Conservation (phyloP, 129 eudicot genomes). For the Silybum marianum region DNA sequence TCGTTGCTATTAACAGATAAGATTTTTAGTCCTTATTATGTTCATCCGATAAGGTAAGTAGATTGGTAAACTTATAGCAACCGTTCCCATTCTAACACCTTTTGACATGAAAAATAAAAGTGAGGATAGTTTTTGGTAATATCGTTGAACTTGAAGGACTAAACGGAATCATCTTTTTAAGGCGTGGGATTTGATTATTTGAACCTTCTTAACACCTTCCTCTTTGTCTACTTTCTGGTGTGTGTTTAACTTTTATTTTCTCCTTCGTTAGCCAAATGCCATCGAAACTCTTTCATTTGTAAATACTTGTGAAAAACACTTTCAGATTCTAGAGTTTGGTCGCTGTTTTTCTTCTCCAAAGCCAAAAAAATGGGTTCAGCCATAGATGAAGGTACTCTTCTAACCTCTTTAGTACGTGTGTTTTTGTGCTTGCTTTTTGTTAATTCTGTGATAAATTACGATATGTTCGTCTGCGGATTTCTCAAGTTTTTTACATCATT, state of each 20-base stretch:
- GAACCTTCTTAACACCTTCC: conserved; percentile 37
- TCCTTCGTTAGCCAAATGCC: conserved; percentile 28
- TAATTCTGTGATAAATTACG: conserved; percentile 8
- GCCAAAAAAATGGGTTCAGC: conserved; percentile 13
- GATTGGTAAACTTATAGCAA: no score
- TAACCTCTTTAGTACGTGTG: background rate
- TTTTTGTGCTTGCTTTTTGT: conserved; percentile 5
- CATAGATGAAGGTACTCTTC: conserved; percentile 34
- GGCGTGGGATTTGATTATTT: background rate
- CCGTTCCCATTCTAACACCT: background rate
- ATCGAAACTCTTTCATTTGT: conserved; percentile 18
- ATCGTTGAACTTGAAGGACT: conserved; percentile 23
- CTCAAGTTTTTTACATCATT: background rate
- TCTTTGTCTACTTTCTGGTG: conserved; percentile 17
- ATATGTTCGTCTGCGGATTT: conserved; percentile 1
- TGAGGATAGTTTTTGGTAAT: background rate
- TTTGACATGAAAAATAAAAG: background rate
- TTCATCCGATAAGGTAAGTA: no score
- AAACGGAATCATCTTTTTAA: background rate
- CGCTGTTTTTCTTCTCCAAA: conserved; percentile 27
- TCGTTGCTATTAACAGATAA: no score
- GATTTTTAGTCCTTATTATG: no score
- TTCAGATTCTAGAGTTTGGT: conserved; percentile 22
- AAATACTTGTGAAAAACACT: conserved; percentile 3
- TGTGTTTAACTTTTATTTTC: conserved; percentile 19